phyloP scores from a whole-genome alignment of 2,329 filamentous ascomycete species.

The Rutstroemia sp. region DNA sequence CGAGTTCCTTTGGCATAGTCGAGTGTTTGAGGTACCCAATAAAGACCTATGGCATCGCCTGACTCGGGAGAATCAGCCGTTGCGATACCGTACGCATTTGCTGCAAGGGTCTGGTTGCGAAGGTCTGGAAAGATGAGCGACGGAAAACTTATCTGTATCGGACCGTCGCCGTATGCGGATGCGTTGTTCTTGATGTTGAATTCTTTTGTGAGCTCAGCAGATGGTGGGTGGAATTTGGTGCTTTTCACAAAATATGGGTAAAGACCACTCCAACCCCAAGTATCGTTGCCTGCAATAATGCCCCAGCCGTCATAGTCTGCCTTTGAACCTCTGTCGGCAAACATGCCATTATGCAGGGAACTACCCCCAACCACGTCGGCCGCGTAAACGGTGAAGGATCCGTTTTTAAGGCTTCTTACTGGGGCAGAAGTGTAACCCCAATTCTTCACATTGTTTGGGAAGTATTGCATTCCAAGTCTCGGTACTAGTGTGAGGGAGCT shows the following conservation, averaged over 20 bases:
- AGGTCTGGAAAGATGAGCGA: not conserved
- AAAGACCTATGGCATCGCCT: not conserved
- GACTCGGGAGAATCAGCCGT: not conserved
- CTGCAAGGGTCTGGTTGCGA: not conserved
- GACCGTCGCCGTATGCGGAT: not conserved
- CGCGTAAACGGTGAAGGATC: conserved; percentile 3
- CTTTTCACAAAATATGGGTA: conserved; percentile 34
- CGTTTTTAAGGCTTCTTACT: not conserved
- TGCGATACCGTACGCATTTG: conserved; percentile 1
- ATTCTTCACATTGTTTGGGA: conserved; percentile 4
- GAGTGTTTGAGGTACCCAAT: not conserved
- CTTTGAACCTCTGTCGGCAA: conserved; percentile 15
- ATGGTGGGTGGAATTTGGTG: not conserved
- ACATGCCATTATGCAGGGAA: conserved; percentile 34
- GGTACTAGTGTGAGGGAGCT: conserved; percentile 2
- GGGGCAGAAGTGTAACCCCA: not conserved
- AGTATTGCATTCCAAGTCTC: not conserved
- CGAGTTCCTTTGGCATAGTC: not conserved
- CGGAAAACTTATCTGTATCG: conserved; percentile 1
- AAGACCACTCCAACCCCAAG: conserved; percentile 31
- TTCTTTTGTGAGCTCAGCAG: not conserved
- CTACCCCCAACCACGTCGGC: conserved; percentile 31
- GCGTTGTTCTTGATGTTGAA: not conserved
- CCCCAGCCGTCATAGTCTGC: conserved; percentile 34
- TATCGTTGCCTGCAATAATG: conserved; percentile 31